Conservation (phyloP, 805 yeast genomes). For the Monosporozyma servazzii region DNA sequence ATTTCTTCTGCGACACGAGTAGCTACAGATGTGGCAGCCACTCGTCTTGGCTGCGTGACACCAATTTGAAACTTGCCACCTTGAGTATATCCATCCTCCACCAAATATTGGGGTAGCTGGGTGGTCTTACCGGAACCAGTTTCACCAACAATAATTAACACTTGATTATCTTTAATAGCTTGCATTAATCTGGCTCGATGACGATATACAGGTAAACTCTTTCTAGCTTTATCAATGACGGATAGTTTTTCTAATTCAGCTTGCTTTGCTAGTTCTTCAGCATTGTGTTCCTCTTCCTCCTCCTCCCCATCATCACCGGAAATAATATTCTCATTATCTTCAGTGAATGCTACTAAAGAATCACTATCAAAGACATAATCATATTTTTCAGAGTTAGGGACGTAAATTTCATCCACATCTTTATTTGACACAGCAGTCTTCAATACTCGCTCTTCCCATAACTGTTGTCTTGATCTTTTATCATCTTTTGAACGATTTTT, state of each 20-base stretch:
- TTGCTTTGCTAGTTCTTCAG: conserved; percentile 19
- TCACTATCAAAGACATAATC: conserved; percentile 70
- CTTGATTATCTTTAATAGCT: conserved; percentile 55
- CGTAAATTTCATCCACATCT: conserved; percentile 20
- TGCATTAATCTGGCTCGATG: conserved; percentile 51
- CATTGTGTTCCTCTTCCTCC: conserved; percentile 14
- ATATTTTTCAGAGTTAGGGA: conserved; percentile 36
- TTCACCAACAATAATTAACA: conserved; percentile 71
- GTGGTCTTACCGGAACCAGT: conserved; percentile 95
- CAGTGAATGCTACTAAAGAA: conserved; percentile 49
- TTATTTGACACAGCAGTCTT: conserved; percentile 17
- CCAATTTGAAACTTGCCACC: conserved; percentile 54
- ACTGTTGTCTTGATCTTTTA: conserved; percentile 25
- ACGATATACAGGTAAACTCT: conserved; percentile 65
- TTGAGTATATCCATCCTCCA: conserved; percentile 69
- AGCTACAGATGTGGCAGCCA: conserved; percentile 90
- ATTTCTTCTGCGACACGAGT: conserved; percentile 86
- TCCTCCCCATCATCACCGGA: conserved; percentile 28
- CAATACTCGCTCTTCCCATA: conserved; percentile 30
- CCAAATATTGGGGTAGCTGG: conserved; percentile 79
- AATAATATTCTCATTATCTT: conserved; percentile 31
- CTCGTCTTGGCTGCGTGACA: conserved; percentile 92
- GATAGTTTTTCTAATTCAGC: conserved; percentile 12
- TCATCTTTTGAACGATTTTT: conserved; percentile 30
- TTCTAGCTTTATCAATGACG: conserved; percentile 43